phyloP scores from a whole-genome alignment of 2,329 filamentous ascomycete species.

The Blastomyces silverae region DNA sequence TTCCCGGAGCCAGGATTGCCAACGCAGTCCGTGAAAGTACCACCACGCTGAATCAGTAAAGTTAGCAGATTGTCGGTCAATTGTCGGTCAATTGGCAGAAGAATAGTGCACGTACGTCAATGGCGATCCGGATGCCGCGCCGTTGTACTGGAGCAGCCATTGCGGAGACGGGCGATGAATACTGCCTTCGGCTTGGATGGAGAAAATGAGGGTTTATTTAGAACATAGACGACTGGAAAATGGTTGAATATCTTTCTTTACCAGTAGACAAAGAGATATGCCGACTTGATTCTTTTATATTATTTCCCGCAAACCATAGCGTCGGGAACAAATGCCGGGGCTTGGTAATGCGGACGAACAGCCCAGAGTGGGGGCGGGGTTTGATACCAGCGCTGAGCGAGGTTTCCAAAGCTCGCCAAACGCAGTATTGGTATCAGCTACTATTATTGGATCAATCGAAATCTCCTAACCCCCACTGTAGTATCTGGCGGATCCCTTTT shows the following conservation, averaged over 20 bases:
- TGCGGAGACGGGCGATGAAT: background rate
- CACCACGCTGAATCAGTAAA: conserved; percentile 55
- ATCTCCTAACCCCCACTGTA: background rate
- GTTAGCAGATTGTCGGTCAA: conserved; percentile 12
- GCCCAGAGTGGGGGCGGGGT: conserved; percentile 8
- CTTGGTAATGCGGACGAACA: background rate
- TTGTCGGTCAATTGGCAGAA: background rate
- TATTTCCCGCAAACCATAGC: background rate
- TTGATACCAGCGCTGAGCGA: background rate
- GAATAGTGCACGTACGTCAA: conserved; percentile 28
- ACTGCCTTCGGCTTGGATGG: background rate
- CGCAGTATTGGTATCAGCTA: background rate
- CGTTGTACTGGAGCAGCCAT: conserved; percentile 18
- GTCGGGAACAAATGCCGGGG: background rate
- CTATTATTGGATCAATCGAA: background rate
- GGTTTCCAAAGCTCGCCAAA: background rate
- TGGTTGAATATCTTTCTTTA: background rate
- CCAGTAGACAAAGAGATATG: background rate
- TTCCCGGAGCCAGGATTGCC: conserved; percentile 65
- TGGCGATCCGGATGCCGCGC: conserved; percentile 34
- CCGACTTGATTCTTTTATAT: background rate
- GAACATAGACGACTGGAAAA: background rate
- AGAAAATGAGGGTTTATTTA: background rate
- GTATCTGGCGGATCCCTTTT: too few species aligned
- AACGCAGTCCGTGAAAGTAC: conserved; percentile 89